These are phyloP conservation scores for Paecilomyces dactylethromorphus DNA, from an alignment of 2,329 filamentous ascomycete species.

Conservation along the genomic window DNA sequence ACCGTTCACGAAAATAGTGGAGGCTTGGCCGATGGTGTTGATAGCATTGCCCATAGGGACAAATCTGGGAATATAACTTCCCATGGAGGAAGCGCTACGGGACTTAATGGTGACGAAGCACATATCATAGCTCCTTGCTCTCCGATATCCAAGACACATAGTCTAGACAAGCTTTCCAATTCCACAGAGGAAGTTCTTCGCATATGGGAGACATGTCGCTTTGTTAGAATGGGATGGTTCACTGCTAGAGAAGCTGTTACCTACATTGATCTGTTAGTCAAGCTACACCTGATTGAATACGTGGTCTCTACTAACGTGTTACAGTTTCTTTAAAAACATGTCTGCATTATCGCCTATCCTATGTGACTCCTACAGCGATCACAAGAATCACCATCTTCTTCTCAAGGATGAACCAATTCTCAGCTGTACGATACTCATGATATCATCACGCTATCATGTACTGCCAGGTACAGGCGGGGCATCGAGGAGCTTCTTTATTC, in stretches of 20 bases:
- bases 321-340: conserved; percentile 41
- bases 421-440: conserved; percentile 46
- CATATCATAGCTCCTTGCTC: neutral
- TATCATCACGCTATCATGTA: conserved; percentile 44
- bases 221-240: conserved; percentile 50
- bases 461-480: conserved; percentile 32
- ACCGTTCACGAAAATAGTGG: conserved; percentile 28
- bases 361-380: conserved; percentile 40
- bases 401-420: conserved; percentile 47
- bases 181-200: conserved; percentile 26
- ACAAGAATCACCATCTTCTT: conserved; percentile 41
- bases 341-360: conserved; percentile 44
- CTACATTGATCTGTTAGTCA: conserved; percentile 40
- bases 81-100: neutral
- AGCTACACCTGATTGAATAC: neutral
- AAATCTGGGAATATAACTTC: conserved; percentile 1
- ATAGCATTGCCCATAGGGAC: conserved; percentile 16
- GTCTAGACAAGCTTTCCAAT: conserved; percentile 8
- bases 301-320: conserved; percentile 2
- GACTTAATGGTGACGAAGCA: neutral
- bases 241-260: conserved; percentile 46
- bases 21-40: conserved; percentile 18
- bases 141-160: neutral
- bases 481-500: conserved; percentile 44
- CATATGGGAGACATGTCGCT: conserved; percentile 44